Evolutionary conservation across 371 early-diverging fungal species (phyloP).

Genomic region (Syncephalastrum monosporum): DNA sequence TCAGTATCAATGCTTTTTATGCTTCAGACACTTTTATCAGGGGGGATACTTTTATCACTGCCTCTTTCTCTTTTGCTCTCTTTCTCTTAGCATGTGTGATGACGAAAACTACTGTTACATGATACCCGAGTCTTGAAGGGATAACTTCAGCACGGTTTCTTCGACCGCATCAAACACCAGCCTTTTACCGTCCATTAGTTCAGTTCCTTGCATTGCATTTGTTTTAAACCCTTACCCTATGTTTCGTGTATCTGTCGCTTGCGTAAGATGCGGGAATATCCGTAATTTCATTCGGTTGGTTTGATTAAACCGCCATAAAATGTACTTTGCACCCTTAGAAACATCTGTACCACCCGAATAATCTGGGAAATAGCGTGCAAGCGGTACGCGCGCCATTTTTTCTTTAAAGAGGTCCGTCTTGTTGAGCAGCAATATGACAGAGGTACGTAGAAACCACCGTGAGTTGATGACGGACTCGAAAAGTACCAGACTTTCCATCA

Average conservation of each 20-base stretch:
- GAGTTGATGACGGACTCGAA: slow-evolving; percentile 74
- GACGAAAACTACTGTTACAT: not conserved
- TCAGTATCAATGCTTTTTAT: too few relatives aligned
- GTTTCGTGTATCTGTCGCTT: slow-evolving; percentile 63
- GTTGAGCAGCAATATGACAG: slow-evolving; percentile 76
- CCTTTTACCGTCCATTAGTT: slow-evolving; percentile 15
- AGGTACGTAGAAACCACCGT: slow-evolving; percentile 65
- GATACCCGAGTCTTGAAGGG: slow-evolving; percentile 6
- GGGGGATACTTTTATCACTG: too few relatives aligned
- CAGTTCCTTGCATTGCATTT: not conserved
- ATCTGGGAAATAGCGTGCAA: slow-evolving; percentile 69
- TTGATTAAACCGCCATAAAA: slow-evolving; percentile 67
- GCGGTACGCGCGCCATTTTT: slow-evolving; percentile 59
- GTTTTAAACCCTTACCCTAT: slow-evolving; percentile 42
- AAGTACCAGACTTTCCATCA: slow-evolving; percentile 69
- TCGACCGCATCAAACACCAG: slow-evolving; percentile 67
- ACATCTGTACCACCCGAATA: slow-evolving; percentile 65
- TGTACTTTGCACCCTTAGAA: slow-evolving; percentile 66
- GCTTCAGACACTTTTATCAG: too few relatives aligned
- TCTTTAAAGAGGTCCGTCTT: slow-evolving; percentile 73
- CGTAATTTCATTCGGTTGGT: slow-evolving; percentile 66
- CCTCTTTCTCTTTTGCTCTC: too few relatives aligned
- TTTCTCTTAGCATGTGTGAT: too few relatives aligned
- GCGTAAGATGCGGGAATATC: slow-evolving; percentile 73
- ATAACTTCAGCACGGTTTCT: slow-evolving; percentile 49